Conservation (phyloP, 1,284 basidiomycete species). For the Rhodotorula sp. region DNA sequence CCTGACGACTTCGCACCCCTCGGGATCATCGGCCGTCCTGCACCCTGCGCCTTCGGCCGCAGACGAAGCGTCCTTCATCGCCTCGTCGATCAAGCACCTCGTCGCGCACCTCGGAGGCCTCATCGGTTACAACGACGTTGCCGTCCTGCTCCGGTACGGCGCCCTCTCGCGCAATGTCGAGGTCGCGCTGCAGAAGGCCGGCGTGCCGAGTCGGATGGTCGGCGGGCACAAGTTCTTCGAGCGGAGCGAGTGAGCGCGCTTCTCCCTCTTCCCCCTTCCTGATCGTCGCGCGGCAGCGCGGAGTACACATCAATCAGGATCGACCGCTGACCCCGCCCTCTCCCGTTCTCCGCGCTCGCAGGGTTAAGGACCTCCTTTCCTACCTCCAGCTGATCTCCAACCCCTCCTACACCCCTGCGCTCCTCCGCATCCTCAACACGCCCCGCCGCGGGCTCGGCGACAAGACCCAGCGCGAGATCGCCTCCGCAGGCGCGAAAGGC, state of each 20-base stretch:
- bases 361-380: slow-evolving; percentile 82
- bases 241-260: slow-evolving; percentile 60
- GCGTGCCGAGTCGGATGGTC: slow-evolving; percentile 75
- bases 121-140: slow-evolving; percentile 74
- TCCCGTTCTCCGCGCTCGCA: slow-evolving; percentile 19
- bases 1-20: slow-evolving; percentile 70
- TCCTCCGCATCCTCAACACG: slow-evolving; percentile 73
- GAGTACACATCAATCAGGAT: no score
- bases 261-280: neutral
- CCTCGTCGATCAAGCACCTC: slow-evolving; percentile 75
- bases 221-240: slow-evolving; percentile 87
- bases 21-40: slow-evolving; percentile 60
- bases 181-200: slow-evolving; percentile 71
- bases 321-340: no score
- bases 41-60: slow-evolving; percentile 55
- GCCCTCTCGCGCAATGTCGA: slow-evolving; percentile 79
- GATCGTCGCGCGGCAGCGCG: no score
- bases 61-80: slow-evolving; percentile 71
- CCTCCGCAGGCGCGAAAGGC: slow-evolving; percentile 59
- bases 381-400: slow-evolving; percentile 86
- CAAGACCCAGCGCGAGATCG: slow-evolving; percentile 69
- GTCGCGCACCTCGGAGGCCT: slow-evolving; percentile 72
- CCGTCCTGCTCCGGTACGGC: slow-evolving; percentile 78
- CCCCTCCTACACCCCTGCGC: slow-evolving; percentile 73
- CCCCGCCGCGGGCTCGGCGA: slow-evolving; percentile 79